Base-by-base conservation (phyloP, 257 asterid species). In the Linaria vulgaris region DNA sequence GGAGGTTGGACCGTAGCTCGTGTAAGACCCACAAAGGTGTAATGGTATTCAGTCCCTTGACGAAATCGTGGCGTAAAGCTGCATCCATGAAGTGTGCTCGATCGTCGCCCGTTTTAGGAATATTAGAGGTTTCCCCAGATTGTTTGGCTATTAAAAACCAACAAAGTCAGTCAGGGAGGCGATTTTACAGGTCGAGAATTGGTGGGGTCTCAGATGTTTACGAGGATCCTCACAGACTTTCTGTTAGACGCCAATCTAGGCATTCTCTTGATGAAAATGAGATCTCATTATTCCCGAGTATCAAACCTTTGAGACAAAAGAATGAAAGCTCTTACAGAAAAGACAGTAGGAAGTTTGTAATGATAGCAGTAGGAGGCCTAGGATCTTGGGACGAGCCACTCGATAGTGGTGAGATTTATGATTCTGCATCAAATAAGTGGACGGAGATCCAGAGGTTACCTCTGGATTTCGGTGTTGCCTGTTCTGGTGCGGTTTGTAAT, bases 141-240 rank as follows among this genome's bases (percentile, higher is more conserved):
- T 82, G 79, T 72, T 48, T 71, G 16, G 12, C 76, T 56, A 34
- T 62, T 23, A 89, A 71, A 79, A 82, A 71, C 50, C 97, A 82
- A 62, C 89, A 82, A 65, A 80, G 52, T 50, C 84, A 88, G 43
- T 49, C 77, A 0, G 96, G 90, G 10, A 80, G 74, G 58, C 85
- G 85, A 6, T 75, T 79, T 25, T 68, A 78, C 72, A 69, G 95
- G 63, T 48, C 94, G 14, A 78, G 90, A 68, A 66, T 79, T 47
- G 96, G 88, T 37, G 97, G 95, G 10, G 83, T 69, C 8, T 84
- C 90, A 2, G 95, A 94, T 66, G 97, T 94, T 34, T 94, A 94
- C 8, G 97, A 94, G 75, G 99, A 94, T 76, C 99, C 99, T 47
- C 99, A 94, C 69, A 78, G 99, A 48, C 94, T 87, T 5, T 94